Percentiles rank a stretch among this genome's conserved stretches.
Evolutionary conservation across 345 rosid genomes (phyloP).

Genomic region (Aquilaria malaccensis): DNA sequence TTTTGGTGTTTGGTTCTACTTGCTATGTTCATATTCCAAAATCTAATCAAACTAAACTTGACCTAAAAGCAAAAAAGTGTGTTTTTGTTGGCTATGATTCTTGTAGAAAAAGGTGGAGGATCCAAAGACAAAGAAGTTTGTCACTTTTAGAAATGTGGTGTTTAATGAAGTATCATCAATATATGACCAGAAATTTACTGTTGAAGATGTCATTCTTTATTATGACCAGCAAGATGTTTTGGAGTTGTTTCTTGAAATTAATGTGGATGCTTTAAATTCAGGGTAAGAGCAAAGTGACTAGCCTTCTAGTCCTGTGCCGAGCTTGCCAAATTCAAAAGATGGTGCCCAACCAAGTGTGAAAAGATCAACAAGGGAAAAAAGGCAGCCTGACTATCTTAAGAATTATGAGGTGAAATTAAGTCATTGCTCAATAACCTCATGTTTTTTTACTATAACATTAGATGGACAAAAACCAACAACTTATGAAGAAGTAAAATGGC

Average conservation of each 20-base stretch:
- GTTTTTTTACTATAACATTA: not conserved
- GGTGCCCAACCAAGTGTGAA: not conserved
- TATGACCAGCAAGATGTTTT: not conserved
- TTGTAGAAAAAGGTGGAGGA: conserved; percentile 15
- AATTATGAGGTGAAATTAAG: conserved; percentile 2
- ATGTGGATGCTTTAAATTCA: too few relatives aligned
- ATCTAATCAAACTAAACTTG: conserved; percentile 7
- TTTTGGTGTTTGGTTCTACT: conserved; percentile 9
- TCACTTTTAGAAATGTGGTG: conserved; percentile 11
- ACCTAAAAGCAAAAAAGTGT: conserved; percentile 10
- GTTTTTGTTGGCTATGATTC: conserved; percentile 16
- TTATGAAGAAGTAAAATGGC: not conserved
- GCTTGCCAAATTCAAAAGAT: not conserved
- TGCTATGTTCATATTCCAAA: conserved; percentile 11
- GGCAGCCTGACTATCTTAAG: not conserved
- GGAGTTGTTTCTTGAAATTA: not conserved
- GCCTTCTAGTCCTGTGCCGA: not conserved
- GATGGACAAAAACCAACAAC: not conserved
- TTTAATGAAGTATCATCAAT: conserved; percentile 16
- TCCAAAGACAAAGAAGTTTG: conserved; percentile 5
- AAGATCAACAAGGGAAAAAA: not conserved
- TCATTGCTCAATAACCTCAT: not conserved
- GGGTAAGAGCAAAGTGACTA: too few relatives aligned
- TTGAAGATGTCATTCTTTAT: not conserved
- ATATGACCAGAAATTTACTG: not conserved